phyloP scores from a whole-genome alignment of 2,329 filamentous ascomycete species.

The Botrytis cinerea region DNA sequence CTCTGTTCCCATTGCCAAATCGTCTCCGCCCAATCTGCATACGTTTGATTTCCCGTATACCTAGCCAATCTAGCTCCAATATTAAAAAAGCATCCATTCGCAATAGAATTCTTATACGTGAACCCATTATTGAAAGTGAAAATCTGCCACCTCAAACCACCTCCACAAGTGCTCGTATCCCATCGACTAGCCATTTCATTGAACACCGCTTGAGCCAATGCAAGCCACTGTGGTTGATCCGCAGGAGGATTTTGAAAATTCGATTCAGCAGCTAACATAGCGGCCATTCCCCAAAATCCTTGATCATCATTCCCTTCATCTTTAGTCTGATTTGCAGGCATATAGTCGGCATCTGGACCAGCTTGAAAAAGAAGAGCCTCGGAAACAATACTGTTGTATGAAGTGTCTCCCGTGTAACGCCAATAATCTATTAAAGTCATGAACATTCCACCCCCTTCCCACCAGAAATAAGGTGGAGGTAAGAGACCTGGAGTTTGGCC shows the following conservation, averaged over 20 bases:
- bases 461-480: slow-evolving; percentile 54
- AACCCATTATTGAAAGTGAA: slow-evolving; percentile 80
- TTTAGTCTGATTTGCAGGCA: slow-evolving; percentile 70
- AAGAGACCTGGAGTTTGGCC: slow-evolving; percentile 53
- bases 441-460: slow-evolving; percentile 73
- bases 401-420: slow-evolving; percentile 73
- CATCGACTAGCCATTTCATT: slow-evolving; percentile 73
- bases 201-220: slow-evolving; percentile 76
- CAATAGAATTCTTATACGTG: slow-evolving; percentile 71
- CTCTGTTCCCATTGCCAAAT: slow-evolving; percentile 68
- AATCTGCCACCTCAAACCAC: slow-evolving; percentile 82
- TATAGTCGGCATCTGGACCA: slow-evolving; percentile 71
- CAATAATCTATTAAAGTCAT: slow-evolving; percentile 77
- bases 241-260: slow-evolving; percentile 58
- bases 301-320: slow-evolving; percentile 69
- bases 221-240: slow-evolving; percentile 64
- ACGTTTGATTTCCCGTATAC: slow-evolving; percentile 76
- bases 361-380: slow-evolving; percentile 73
- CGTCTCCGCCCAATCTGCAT: slow-evolving; percentile 74
- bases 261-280: slow-evolving; percentile 69
- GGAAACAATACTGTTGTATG: slow-evolving; percentile 63
- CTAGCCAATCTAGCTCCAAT: slow-evolving; percentile 66
- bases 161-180: slow-evolving; percentile 67
- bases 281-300: slow-evolving; percentile 70
- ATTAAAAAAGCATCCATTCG: slow-evolving; percentile 63